Evolutionary conservation across 2,329 filamentous ascomycete species (phyloP).

Genomic region (Dothiorella sarmentorum): DNA sequence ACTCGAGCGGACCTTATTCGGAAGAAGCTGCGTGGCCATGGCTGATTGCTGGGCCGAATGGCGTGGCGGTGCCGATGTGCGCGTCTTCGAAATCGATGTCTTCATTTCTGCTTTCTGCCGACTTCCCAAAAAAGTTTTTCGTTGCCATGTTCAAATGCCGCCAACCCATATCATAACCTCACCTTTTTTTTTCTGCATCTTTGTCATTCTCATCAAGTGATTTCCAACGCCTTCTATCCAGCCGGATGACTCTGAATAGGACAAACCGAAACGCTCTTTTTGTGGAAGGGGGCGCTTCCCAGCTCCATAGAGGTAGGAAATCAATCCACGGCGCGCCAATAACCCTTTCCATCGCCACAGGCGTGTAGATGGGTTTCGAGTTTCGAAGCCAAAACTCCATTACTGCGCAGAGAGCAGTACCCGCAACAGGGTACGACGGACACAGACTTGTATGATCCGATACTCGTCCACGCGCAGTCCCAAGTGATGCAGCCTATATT

Average conservation of each 20-base stretch:
- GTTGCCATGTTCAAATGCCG: conserved; percentile 8
- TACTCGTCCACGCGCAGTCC: neutral
- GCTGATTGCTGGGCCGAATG: neutral
- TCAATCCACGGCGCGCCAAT: neutral
- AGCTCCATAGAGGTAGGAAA: neutral
- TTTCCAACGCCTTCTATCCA: neutral
- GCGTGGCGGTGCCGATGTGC: neutral
- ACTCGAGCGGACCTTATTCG: neutral
- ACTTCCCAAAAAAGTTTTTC: conserved; percentile 11
- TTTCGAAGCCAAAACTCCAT: neutral
- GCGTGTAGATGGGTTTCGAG: neutral
- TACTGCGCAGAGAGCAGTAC: neutral
- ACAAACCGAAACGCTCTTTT: neutral
- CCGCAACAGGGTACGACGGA: neutral
- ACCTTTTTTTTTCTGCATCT: conserved; percentile 5
- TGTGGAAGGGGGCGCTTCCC: neutral
- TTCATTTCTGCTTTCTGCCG: conserved; percentile 15
- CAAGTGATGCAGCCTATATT: neutral
- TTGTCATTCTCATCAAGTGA: neutral
- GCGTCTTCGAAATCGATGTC: conserved; percentile 9
- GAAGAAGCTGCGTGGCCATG: neutral
- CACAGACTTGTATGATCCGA: neutral
- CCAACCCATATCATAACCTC: conserved; percentile 10
- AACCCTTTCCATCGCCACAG: neutral
- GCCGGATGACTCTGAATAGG: neutral